phyloP scores from a whole-genome alignment of 352 stramenopile species.

The Phytophthora tubulina region DNA sequence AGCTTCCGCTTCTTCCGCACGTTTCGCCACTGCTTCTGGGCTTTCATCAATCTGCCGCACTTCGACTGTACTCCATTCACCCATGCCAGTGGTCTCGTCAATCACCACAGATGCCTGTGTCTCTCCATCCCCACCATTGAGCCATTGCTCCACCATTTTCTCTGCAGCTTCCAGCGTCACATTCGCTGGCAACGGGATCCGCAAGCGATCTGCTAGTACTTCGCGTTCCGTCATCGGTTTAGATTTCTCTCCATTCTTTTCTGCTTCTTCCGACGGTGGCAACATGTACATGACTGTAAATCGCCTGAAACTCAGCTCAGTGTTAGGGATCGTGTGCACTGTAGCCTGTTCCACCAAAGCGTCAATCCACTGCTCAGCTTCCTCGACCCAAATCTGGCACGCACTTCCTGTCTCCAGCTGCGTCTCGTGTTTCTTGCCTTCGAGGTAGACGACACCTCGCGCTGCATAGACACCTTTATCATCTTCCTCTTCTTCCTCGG shows the following conservation, averaged over 20 bases:
- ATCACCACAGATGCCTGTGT: slow-evolving; percentile 40
- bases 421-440: slow-evolving; percentile 80
- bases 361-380: slow-evolving; percentile 77
- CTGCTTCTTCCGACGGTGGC: slow-evolving; percentile 32
- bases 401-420: slow-evolving; percentile 75
- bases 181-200: slow-evolving; percentile 68
- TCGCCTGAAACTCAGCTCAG: slow-evolving; percentile 62
- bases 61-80: slow-evolving; percentile 83
- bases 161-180: slow-evolving; percentile 75
- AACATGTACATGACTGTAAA: slow-evolving; percentile 78
- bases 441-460: slow-evolving; percentile 77
- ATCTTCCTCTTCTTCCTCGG: slow-evolving; percentile 58
- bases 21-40: slow-evolving; percentile 65
- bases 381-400: slow-evolving; percentile 87
- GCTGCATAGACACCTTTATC: slow-evolving; percentile 79
- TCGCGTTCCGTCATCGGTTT: slow-evolving; percentile 60
- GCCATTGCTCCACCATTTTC: slow-evolving; percentile 65
- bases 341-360: slow-evolving; percentile 73
- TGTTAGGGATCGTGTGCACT: slow-evolving; percentile 76
- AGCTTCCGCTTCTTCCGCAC: slow-evolving; percentile 53
- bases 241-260: slow-evolving; percentile 18
- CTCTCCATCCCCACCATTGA: slow-evolving; percentile 35
- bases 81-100: slow-evolving; percentile 82
- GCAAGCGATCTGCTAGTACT: slow-evolving; percentile 67
- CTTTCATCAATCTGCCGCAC: slow-evolving; percentile 83